Evolutionary conservation across 1,139 yeast species (phyloP).

Genomic region (Debaryomycetaceae sp.): DNA sequence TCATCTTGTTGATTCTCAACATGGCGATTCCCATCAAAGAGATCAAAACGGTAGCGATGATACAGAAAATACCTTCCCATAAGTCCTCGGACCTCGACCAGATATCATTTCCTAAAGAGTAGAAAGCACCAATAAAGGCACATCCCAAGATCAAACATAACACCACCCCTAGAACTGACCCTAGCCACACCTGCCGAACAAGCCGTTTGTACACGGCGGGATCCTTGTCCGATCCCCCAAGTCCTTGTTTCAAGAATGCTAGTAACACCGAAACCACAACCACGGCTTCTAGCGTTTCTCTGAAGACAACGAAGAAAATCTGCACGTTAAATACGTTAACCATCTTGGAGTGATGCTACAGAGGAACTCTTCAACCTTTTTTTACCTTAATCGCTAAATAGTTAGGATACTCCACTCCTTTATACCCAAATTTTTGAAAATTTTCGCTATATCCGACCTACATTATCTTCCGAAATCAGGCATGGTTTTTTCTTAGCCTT

Average conservation of each 20-base stretch:
- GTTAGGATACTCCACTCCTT: background rate
- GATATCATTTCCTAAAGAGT: constrained; percentile 71
- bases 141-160: constrained; percentile 78
- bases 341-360: constrained; percentile 14
- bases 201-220: constrained; percentile 56
- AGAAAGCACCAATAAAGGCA: constrained; percentile 81
- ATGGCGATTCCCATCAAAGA: constrained; percentile 90
- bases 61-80: constrained; percentile 88
- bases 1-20: constrained; percentile 85
- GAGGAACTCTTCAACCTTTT: background rate
- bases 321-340: constrained; percentile 51
- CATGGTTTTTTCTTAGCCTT: background rate
- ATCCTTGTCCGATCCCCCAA: constrained; percentile 52
- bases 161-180: constrained; percentile 67
- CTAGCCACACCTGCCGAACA: constrained; percentile 74
- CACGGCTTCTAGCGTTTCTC: constrained; percentile 89
- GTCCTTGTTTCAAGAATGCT: constrained; percentile 85
- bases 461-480: background rate
- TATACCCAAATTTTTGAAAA: background rate
- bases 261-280: constrained; percentile 85
- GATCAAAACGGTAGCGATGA: constrained; percentile 79
- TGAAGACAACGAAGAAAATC: constrained; percentile 78
- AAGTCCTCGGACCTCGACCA: constrained; percentile 88
- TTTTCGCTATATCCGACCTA: background rate
- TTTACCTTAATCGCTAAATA: background rate